Percentiles rank a stretch among this genome's conserved stretches.
Evolutionary conservation across 2,329 filamentous ascomycete genomes (phyloP).

Genomic region (Metarhizium anisopliae): DNA sequence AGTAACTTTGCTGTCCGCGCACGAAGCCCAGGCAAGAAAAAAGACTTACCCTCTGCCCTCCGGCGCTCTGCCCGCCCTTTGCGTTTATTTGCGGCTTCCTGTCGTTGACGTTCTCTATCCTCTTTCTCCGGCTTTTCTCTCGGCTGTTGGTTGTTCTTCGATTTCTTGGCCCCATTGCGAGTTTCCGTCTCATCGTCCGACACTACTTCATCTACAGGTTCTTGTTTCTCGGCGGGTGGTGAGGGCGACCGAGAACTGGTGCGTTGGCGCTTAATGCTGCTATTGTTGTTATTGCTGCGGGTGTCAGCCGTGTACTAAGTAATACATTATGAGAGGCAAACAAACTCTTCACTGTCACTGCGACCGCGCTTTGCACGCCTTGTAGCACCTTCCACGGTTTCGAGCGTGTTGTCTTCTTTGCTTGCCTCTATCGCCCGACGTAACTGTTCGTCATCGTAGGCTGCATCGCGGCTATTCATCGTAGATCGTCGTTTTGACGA

Average conservation of each 20-base stretch:
- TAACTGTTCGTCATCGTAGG: constrained; percentile 88
- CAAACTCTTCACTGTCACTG: constrained; percentile 92
- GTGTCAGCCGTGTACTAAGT: constrained; percentile 6
- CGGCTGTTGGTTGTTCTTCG: constrained; percentile 50
- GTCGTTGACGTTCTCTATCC: constrained; percentile 64
- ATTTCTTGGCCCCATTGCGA: constrained; percentile 49
- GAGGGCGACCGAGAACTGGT: constrained; percentile 69
- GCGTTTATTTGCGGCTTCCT: constrained; percentile 68
- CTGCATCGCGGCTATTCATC: constrained; percentile 93
- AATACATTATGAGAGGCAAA: constrained; percentile 14
- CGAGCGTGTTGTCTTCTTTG: constrained; percentile 62
- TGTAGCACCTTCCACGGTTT: constrained; percentile 40
- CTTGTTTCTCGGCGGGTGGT: constrained; percentile 35
- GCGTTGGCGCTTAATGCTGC: constrained; percentile 70
- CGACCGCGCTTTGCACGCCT: constrained; percentile 73
- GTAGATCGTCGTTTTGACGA: constrained; percentile 82
- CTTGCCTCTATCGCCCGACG: constrained; percentile 90
- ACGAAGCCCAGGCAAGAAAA: neutral
- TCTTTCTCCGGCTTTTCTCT: constrained; percentile 59
- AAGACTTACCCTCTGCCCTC: constrained; percentile 62
- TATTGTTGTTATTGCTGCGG: constrained; percentile 49
- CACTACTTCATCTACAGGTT: constrained; percentile 47
- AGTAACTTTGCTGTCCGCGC: neutral
- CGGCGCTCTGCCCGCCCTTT: constrained; percentile 76
- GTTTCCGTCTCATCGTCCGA: constrained; percentile 60